These are phyloP conservation scores for Canavalia ensiformis DNA, from an alignment of 306 rosid genomes.

Conservation along the genomic window DNA sequence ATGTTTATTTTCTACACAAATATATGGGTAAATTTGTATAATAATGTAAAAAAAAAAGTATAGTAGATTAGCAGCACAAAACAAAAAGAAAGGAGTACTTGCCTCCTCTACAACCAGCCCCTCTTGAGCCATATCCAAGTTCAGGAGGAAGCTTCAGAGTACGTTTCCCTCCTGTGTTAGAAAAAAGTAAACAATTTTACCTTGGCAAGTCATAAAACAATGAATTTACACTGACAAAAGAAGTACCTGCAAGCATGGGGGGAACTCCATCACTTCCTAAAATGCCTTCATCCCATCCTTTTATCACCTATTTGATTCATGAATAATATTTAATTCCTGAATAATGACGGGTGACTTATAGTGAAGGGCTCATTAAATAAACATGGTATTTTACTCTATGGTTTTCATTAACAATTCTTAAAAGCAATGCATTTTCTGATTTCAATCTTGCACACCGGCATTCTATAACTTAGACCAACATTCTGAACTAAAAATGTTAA, in stretches of 20 bases:
- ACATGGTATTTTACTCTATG: conserved; percentile 24
- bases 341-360: neutral
- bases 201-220: conserved; percentile 12
- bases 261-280: conserved; percentile 93
- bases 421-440: conserved; percentile 2
- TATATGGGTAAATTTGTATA: neutral
- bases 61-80: neutral
- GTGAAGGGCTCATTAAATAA: conserved; percentile 5
- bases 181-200: neutral
- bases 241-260: conserved; percentile 91
- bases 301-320: conserved; percentile 73
- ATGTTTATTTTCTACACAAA: conserved; percentile 24
- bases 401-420: neutral
- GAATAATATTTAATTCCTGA: conserved; percentile 22
- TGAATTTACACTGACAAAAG: conserved; percentile 14
- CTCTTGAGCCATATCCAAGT: conserved; percentile 90
- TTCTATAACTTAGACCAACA: too few relatives aligned
- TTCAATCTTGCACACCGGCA: neutral
- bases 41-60: conserved; percentile 34
- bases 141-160: conserved; percentile 88
- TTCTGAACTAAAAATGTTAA: neutral
- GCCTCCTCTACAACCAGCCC: conserved; percentile 98
- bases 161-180: conserved; percentile 80
- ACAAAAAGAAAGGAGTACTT: conserved; percentile 35
- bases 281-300: conserved; percentile 98